Evolutionary conservation across 1,284 basidiomycete genomes (phyloP), one percentile per base, ranked within the genome.

Genomic region (Rhodotorula sp.): DNA sequence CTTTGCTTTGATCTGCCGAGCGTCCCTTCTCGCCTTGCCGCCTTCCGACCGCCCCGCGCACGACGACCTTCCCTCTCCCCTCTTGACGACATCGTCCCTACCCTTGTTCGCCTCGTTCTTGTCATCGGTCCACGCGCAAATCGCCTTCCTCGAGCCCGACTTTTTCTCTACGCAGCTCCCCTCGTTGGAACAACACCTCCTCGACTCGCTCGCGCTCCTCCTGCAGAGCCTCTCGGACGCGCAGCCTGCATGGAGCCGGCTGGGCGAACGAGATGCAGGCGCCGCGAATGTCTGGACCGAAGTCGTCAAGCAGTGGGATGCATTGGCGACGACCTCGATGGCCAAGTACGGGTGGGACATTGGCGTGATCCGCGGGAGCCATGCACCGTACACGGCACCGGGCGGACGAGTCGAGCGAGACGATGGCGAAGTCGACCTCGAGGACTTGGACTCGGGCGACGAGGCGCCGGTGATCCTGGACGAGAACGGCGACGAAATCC

Each of bases 101-200:
- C 58, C 59, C 22, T 49, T 70, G 67, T 46, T 61, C 61, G 67
- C 70, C 12, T 74, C 82, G 0, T 54, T 82, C 46, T 46, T 69
- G n/a, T 76, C 77, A 6, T 48, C 72, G 3, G 58, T 84, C 12
- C 42, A 70, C 20, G 69, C 77, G 1, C 82, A 83, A 59, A 65
- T 83, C 12, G 33, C 53, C 1, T 76, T 79, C 14, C 75, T 83
- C 49, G 81, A 81, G 3, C 67, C 74, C 0, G 73, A 71, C 2
- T 81, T 80, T 42, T 83, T 83, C 71, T 74, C 78, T 7, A 78
- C 77, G 26, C 83, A 83, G 44, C 71, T 83, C 44, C 82, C 82
- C 0, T 80, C 80, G 18, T 69, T 83, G 64, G 82, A 83, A 68
- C 65, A 71, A 8, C 81, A 81, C 63, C 79, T 78, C 60, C 67